Conservation (phyloP, 768 basidiomycete genomes). For the Mrakia frigida region DNA sequence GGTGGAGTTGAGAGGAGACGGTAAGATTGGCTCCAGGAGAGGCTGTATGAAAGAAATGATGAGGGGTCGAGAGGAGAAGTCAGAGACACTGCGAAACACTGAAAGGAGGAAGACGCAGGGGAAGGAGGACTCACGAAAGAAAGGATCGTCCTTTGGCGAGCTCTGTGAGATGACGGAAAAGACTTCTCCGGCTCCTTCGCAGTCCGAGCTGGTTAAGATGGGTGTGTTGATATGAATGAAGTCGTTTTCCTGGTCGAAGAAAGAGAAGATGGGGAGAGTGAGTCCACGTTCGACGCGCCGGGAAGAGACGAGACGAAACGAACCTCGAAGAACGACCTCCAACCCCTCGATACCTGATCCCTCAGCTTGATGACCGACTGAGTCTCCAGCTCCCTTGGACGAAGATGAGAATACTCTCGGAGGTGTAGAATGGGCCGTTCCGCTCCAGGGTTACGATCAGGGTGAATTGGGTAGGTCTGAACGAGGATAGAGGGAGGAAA, state of each 20-base stretch:
- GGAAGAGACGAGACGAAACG: background rate
- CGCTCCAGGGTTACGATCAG: slow-evolving; percentile 40
- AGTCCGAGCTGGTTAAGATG: slow-evolving; percentile 82
- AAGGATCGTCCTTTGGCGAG: slow-evolving; percentile 46
- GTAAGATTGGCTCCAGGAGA: slow-evolving; percentile 56
- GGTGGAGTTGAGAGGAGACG: slow-evolving; percentile 91
- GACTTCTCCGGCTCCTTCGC: slow-evolving; percentile 92
- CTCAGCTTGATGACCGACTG: slow-evolving; percentile 73
- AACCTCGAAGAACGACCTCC: slow-evolving; percentile 25
- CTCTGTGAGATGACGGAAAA: slow-evolving; percentile 56
- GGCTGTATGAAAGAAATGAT: slow-evolving; percentile 33
- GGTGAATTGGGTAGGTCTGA: slow-evolving; percentile 10
- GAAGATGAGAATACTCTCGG: slow-evolving; percentile 80
- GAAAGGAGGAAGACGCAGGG: slow-evolving; percentile 6
- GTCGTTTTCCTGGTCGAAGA: slow-evolving; percentile 57
- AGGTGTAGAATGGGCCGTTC: slow-evolving; percentile 88
- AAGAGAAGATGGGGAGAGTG: slow-evolving; percentile 3
- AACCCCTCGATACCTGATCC: slow-evolving; percentile 43
- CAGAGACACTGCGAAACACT: background rate
- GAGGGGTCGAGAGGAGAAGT: background rate
- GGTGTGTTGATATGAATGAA: slow-evolving; percentile 79
- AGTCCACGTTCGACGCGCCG: background rate
- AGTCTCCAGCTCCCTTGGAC: slow-evolving; percentile 66
- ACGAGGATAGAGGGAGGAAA: background rate
- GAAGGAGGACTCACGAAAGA: slow-evolving; percentile 56